Percentiles rank a stretch among this genome's conserved stretches.
These are phyloP conservation scores for Olyra latifolia DNA, from an alignment of 176 grass and related monocot genomes.

Conservation along the genomic window DNA sequence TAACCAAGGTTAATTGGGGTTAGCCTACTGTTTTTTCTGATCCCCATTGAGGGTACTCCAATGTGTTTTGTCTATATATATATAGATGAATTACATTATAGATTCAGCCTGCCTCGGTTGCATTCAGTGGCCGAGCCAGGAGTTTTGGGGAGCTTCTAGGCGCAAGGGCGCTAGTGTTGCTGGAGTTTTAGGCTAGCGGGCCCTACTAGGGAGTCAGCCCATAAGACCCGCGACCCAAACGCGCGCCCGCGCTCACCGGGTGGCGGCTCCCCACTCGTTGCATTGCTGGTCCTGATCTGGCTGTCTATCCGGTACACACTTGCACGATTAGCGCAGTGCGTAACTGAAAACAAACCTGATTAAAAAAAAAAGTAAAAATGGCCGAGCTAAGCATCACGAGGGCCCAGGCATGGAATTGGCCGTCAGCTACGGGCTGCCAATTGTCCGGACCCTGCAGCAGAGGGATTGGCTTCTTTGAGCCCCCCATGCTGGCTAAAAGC, in stretches of 20 bases:
- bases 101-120: background rate
- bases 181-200: too few species aligned
- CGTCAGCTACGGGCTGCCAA: background rate
- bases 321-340: background rate
- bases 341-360: background rate
- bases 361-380: background rate
- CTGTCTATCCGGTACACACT: background rate
- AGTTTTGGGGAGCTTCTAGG: too few species aligned
- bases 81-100: too few species aligned
- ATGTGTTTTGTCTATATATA: too few species aligned
- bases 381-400: background rate
- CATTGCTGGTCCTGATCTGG: background rate
- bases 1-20: too few species aligned
- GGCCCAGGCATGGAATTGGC: background rate
- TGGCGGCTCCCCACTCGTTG: too few species aligned
- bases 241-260: too few species aligned
- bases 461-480: background rate
- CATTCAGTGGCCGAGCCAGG: too few species aligned
- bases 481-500: constrained; percentile 34
- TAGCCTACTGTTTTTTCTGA: background rate
- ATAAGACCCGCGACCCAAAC: too few species aligned
- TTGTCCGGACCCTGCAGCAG: background rate
- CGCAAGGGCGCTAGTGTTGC: too few species aligned
- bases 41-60: too few species aligned
- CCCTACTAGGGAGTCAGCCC: too few species aligned